Percentiles rank a stretch among this genome's conserved stretches.
These are phyloP conservation scores for Podaxis sp. DNA, from an alignment of 768 basidiomycete species.

Conservation along the genomic window DNA sequence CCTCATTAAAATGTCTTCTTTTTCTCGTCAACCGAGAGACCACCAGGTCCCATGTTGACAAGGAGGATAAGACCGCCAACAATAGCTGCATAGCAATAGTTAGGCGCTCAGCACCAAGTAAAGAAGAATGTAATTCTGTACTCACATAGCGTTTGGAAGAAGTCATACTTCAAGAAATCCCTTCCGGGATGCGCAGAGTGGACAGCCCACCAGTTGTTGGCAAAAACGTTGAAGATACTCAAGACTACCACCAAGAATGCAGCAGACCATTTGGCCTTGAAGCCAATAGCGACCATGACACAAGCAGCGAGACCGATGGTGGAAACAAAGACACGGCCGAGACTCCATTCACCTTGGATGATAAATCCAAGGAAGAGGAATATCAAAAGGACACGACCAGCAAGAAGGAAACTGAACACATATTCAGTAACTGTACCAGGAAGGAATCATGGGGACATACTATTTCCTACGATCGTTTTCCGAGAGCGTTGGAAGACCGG, in stretches of 20 bases:
- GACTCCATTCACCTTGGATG: slow-evolving; percentile 87
- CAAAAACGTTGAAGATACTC: slow-evolving; percentile 94
- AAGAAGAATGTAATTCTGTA: slow-evolving; percentile 13
- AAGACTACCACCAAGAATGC: slow-evolving; percentile 91
- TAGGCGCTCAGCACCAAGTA: neutral
- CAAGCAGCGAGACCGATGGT: slow-evolving; percentile 90
- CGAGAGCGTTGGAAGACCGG: slow-evolving; percentile 84
- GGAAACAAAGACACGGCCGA: slow-evolving; percentile 83
- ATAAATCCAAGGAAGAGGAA: slow-evolving; percentile 99
- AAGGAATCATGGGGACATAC: slow-evolving; percentile 42
- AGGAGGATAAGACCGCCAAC: slow-evolving; percentile 96
- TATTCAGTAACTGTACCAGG: neutral
- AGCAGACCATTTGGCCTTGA: slow-evolving; percentile 99
- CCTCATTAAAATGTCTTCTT: slow-evolving; percentile 82
- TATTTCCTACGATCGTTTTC: slow-evolving; percentile 99
- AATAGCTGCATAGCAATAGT: slow-evolving; percentile 51
- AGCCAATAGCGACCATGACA: slow-evolving; percentile 94
- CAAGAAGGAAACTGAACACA: slow-evolving; percentile 81
- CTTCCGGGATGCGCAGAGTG: slow-evolving; percentile 90
- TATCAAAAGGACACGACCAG: slow-evolving; percentile 94
- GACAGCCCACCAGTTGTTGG: slow-evolving; percentile 98
- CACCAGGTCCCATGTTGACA: slow-evolving; percentile 98
- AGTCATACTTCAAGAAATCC: slow-evolving; percentile 99
- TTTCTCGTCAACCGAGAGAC: slow-evolving; percentile 97
- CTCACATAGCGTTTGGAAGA: slow-evolving; percentile 93